These are phyloP conservation scores for Orbilia brochopaga DNA, from an alignment of 2,329 filamentous ascomycete genomes.

Conservation along the genomic window DNA sequence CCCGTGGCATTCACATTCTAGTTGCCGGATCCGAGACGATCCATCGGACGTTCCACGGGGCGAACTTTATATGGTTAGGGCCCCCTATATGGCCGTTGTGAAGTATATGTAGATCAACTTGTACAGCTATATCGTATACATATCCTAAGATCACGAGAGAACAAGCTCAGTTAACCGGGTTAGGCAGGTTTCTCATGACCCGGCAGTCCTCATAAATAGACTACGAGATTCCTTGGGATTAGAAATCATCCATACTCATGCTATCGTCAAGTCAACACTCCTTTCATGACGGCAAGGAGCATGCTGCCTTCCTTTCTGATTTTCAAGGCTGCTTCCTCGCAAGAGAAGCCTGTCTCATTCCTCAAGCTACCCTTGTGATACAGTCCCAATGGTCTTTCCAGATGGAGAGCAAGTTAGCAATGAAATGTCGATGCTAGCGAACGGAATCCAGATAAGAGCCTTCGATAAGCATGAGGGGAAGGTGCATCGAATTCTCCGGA, in stretches of 20 bases:
- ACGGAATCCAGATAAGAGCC: conserved; percentile 30
- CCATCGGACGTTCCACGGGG: too few species aligned
- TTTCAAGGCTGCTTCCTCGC: background rate
- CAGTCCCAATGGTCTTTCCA: conserved; percentile 30
- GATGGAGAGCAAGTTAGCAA: conserved; percentile 16
- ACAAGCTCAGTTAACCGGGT: conserved; percentile 13
- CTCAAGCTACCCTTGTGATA: conserved; percentile 3
- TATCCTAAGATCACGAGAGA: too few species aligned
- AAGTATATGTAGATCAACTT: too few species aligned
- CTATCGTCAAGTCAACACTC: too few species aligned
- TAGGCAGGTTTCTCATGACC: conserved; percentile 37
- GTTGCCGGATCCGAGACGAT: too few species aligned
- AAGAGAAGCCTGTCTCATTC: conserved; percentile 26
- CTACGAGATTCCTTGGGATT: too few species aligned
- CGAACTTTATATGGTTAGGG: too few species aligned
- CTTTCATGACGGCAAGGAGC: background rate
- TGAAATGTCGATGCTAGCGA: background rate
- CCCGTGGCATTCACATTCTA: conserved; percentile 2
- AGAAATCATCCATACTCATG: conserved; percentile 16
- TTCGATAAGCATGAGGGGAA: conserved; percentile 41
- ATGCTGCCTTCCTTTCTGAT: conserved; percentile 43
- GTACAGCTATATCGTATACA: too few species aligned
- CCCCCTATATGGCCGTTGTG: too few species aligned
- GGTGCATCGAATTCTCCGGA: conserved; percentile 22
- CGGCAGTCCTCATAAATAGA: background rate